Evolutionary conservation across 352 stramenopile species (phyloP).

Genomic region (Pythium dissimile): DNA sequence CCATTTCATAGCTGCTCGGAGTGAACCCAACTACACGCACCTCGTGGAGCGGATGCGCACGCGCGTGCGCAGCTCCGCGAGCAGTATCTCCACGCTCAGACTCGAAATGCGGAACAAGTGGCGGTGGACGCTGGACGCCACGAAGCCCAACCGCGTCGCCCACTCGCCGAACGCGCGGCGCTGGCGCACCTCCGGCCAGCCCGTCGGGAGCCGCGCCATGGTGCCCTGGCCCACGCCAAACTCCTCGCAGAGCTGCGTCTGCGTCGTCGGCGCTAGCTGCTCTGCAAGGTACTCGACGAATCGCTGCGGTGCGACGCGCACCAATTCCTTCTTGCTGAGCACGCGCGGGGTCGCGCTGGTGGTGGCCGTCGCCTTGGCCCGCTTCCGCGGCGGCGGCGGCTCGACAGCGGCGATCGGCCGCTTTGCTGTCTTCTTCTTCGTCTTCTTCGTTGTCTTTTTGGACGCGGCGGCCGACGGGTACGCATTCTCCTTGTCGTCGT

Average conservation of each 20-base stretch:
- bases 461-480: too few relatives aligned
- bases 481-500: not conserved
- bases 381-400: not conserved
- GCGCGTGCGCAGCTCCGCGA: constrained; percentile 40
- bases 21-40: constrained; percentile 7
- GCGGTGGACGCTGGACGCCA: constrained; percentile 23
- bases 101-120: constrained; percentile 49
- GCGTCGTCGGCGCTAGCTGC: constrained; percentile 43
- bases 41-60: not conserved
- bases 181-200: constrained; percentile 28
- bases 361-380: not conserved
- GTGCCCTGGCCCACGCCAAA: constrained; percentile 54
- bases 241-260: constrained; percentile 42
- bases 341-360: not conserved
- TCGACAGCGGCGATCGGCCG: not conserved
- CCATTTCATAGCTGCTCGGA: not conserved
- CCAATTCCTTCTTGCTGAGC: constrained; percentile 41
- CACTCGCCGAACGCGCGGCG: constrained; percentile 35
- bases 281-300: constrained; percentile 56
- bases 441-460: not conserved
- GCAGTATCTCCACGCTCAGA: constrained; percentile 58
- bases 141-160: constrained; percentile 55
- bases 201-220: constrained; percentile 47
- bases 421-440: not conserved
- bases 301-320: constrained; percentile 36